phyloP scores from a whole-genome alignment of 2,329 filamentous ascomycete genomes.

The Penicillium expansum region DNA sequence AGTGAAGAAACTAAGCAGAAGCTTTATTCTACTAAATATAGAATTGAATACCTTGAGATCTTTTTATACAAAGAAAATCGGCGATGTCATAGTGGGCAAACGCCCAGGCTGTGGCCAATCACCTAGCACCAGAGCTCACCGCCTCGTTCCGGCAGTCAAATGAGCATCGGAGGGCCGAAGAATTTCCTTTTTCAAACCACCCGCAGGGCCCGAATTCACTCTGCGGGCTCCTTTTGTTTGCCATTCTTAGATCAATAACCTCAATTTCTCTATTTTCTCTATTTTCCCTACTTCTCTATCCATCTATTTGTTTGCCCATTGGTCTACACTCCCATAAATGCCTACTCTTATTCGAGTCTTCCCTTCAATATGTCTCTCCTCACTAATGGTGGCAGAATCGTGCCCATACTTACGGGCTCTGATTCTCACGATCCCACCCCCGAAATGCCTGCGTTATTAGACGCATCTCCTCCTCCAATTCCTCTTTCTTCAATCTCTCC shows the following conservation, averaged over 20 bases:
- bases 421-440: constrained; percentile 19
- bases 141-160: constrained; percentile 21
- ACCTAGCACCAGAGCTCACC: constrained; percentile 13
- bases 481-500: not conserved
- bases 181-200: constrained; percentile 27
- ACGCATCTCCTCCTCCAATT: not conserved
- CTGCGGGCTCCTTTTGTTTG: constrained; percentile 19
- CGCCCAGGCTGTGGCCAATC: constrained; percentile 22
- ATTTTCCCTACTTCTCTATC: not conserved
- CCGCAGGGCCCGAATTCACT: constrained; percentile 24
- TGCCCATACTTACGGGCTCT: constrained; percentile 40
- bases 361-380: constrained; percentile 39
- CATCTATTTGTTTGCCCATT: not conserved
- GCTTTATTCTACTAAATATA: not conserved
- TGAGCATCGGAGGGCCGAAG: constrained; percentile 4
- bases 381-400: constrained; percentile 41
- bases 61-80: constrained; percentile 1
- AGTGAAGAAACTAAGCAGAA: too few species aligned
- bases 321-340: constrained; percentile 26
- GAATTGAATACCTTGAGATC: not conserved
- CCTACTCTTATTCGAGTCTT: constrained; percentile 31
- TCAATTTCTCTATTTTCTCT: constrained; percentile 2
- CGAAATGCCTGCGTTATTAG: not conserved
- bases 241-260: constrained; percentile 13
- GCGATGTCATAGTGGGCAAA: constrained; percentile 25